Percentiles rank a stretch among this genome's conserved stretches.
phyloP scores from a whole-genome alignment of 75 land plant genomes.

The Larix kaempferi region DNA sequence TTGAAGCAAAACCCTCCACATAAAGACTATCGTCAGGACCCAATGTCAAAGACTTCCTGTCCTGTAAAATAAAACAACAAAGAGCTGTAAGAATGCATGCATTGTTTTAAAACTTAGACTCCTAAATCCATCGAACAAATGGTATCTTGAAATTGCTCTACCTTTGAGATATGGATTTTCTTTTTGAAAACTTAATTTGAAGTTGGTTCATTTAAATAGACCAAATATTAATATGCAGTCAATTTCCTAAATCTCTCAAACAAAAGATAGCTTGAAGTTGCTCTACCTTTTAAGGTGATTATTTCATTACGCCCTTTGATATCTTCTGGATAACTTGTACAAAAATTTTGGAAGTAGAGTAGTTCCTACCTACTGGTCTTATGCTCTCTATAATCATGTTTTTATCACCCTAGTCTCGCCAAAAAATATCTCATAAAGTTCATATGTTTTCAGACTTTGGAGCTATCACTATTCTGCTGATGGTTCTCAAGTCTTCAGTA shows the following conservation, averaged over 20 bases:
- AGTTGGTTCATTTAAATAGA: background rate
- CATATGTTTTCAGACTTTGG: no score
- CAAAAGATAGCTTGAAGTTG: background rate
- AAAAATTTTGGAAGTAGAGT: background rate
- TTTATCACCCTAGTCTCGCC: no score
- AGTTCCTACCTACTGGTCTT: background rate
- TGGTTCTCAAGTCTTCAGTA: no score
- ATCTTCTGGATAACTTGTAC: background rate
- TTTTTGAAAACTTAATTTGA: background rate
- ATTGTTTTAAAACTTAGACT: background rate
- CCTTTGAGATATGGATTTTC: background rate
- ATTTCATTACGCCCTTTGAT: background rate
- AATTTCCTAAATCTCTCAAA: background rate
- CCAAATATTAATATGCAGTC: background rate
- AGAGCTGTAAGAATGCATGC: conserved; percentile 2
- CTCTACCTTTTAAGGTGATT: background rate
- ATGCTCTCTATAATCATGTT: background rate
- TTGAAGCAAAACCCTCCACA: conserved; percentile 91
- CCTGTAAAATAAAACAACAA: conserved; percentile 42
- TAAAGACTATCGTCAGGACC: conserved; percentile 83
- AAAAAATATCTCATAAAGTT: no score
- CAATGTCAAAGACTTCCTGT: conserved; percentile 78
- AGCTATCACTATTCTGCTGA: no score
- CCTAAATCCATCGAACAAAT: background rate
- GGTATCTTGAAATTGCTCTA: background rate